These are phyloP conservation scores for Hirschioporus abietinus DNA, from an alignment of 768 basidiomycete species.

Conservation along the genomic window DNA sequence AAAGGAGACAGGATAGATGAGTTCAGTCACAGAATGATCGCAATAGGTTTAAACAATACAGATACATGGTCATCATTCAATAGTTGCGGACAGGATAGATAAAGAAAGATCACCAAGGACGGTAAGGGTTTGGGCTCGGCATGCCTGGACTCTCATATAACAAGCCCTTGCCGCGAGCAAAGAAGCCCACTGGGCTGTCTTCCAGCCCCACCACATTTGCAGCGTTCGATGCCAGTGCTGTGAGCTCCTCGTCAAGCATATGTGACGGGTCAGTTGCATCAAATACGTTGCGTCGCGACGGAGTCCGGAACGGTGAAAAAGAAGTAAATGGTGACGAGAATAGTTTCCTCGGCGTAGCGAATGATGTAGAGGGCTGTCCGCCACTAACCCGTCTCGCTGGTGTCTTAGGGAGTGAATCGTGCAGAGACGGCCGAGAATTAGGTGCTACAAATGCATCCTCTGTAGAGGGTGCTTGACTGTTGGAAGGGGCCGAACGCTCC, in stretches of 20 bases:
- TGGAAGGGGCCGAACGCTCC: conserved; percentile 2
- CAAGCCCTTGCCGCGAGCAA: conserved; percentile 50
- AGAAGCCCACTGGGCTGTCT: conserved; percentile 65
- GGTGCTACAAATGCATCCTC: background rate
- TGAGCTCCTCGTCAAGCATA: conserved; percentile 69
- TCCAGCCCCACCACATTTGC: conserved; percentile 21
- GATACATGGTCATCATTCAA: background rate
- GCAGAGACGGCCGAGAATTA: background rate
- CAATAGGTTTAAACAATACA: background rate
- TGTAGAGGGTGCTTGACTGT: background rate
- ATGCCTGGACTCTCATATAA: conserved; percentile 73
- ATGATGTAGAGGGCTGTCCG: conserved; percentile 1
- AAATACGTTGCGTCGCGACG: conserved; percentile 41
- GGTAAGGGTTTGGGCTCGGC: conserved; percentile 49
- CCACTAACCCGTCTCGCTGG: background rate
- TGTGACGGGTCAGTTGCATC: conserved; percentile 70
- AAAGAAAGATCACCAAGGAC: conserved; percentile 40
- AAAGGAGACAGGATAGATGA: background rate
- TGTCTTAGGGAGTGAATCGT: background rate
- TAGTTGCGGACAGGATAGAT: background rate
- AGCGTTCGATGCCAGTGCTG: conserved; percentile 37
- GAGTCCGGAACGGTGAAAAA: conserved; percentile 21
- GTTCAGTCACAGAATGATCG: background rate
- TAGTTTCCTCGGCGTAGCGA: conserved; percentile 8
- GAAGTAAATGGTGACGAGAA: conserved; percentile 3